A percentile compares a stretch with the other conserved stretches of the same genome.
phyloP scores from a whole-genome alignment of 371 early-diverging fungal species.

The Actinomortierella wolfii region DNA sequence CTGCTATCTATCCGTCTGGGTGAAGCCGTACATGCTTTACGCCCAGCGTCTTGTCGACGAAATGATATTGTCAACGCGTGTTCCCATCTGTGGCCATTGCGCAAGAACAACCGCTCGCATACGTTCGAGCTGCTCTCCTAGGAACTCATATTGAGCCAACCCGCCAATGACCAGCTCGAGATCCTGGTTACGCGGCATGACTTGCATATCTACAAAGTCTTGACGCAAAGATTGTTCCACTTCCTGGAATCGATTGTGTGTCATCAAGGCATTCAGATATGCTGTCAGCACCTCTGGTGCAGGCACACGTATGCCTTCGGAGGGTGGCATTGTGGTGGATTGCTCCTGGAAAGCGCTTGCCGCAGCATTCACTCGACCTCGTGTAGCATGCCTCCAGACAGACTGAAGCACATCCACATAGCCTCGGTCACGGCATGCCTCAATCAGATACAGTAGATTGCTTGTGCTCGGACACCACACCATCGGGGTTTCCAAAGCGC shows the following conservation, averaged over 20 bases:
- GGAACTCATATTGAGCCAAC: constrained; percentile 37
- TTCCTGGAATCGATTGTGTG: constrained; percentile 37
- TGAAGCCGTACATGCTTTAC: too few species aligned
- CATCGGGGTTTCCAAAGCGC: constrained; percentile 11
- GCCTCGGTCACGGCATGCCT: constrained; percentile 42
- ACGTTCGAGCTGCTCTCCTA: constrained; percentile 24
- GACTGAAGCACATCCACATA: constrained; percentile 29
- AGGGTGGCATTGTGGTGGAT: neutral
- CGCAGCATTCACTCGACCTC: too few species aligned
- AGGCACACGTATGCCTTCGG: neutral
- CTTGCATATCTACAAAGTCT: constrained; percentile 11
- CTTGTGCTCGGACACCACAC: constrained; percentile 22
- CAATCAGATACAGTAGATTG: constrained; percentile 26
- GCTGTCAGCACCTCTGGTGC: constrained; percentile 32
- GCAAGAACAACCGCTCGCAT: constrained; percentile 15
- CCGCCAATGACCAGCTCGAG: constrained; percentile 32
- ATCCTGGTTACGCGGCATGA: constrained; percentile 24
- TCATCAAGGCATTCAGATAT: constrained; percentile 37
- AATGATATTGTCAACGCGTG: constrained; percentile 15
- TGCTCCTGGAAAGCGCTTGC: too few species aligned
- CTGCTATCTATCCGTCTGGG: too few species aligned
- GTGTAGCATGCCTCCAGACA: constrained; percentile 24
- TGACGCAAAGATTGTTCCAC: constrained; percentile 15
- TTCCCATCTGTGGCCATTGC: constrained; percentile 16
- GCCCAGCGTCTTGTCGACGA: too few species aligned